Percentiles rank a stretch among this genome's conserved stretches.
Evolutionary conservation across 2,329 filamentous ascomycete genomes (phyloP).

Genomic region (Lecanicillium sp.): DNA sequence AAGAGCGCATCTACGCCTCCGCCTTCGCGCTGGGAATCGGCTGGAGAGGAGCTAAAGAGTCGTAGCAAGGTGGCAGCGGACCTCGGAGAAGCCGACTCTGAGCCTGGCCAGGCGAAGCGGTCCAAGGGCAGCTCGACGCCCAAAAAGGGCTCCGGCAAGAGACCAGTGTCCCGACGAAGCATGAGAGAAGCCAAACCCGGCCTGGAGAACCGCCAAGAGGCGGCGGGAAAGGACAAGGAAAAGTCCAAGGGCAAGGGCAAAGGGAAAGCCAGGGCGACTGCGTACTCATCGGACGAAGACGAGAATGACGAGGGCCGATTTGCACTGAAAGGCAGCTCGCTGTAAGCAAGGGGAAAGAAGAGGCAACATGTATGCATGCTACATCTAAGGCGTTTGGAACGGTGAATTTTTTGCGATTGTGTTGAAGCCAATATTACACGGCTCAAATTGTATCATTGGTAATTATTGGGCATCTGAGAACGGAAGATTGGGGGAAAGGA

Average conservation of each 20-base stretch:
- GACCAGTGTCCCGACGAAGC: constrained; percentile 30
- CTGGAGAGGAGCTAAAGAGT: constrained; percentile 29
- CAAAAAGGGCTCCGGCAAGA: constrained; percentile 20
- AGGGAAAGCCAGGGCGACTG: constrained; percentile 13
- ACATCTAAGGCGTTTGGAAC: background rate
- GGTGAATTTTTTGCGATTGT: background rate
- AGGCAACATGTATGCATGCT: background rate
- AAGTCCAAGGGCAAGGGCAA: constrained; percentile 41
- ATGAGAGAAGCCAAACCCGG: constrained; percentile 31
- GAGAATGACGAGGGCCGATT: constrained; percentile 18
- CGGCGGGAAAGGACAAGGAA: no score
- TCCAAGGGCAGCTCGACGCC: constrained; percentile 16
- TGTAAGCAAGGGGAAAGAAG: constrained; percentile 19
- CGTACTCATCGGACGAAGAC: constrained; percentile 27
- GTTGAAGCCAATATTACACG: background rate
- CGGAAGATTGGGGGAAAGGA: no score
- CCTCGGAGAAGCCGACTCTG: constrained; percentile 26
- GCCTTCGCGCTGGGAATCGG: constrained; percentile 42
- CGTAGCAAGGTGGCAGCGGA: constrained; percentile 9
- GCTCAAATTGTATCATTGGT: constrained; percentile 2
- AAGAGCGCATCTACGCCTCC: constrained; percentile 39
- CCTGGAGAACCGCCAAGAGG: constrained; percentile 16
- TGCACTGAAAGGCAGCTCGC: constrained; percentile 32
- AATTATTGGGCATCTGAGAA: no score
- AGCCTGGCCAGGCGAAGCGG: constrained; percentile 19